Percentiles rank a stretch among this genome's conserved stretches.
Evolutionary conservation across 1,139 yeast species (phyloP).

Genomic region (Protomyces inundatus): DNA sequence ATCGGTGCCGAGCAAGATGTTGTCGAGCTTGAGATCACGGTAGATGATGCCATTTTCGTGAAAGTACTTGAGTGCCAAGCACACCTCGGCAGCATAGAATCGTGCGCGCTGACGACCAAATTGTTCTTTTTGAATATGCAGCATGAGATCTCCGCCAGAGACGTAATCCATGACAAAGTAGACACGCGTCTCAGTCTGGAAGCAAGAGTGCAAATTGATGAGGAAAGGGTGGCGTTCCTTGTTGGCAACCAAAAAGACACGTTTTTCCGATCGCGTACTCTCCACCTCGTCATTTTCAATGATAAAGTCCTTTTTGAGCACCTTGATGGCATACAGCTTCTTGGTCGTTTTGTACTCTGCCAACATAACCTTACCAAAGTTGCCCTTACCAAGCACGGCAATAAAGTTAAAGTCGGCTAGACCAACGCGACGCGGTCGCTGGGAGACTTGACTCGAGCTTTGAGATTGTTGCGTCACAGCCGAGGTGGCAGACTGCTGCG

Average conservation of each 20-base stretch:
- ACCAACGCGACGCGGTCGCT: constrained; percentile 33
- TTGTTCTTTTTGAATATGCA: constrained; percentile 93
- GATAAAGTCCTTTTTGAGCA: constrained; percentile 71
- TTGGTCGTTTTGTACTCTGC: constrained; percentile 65
- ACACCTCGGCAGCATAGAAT: constrained; percentile 93
- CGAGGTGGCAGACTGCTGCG: constrained; percentile 28
- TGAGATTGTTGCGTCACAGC: constrained; percentile 26
- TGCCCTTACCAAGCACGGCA: constrained; percentile 80
- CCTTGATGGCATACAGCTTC: constrained; percentile 82
- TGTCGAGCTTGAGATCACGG: constrained; percentile 93
- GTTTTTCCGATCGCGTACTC: constrained; percentile 66
- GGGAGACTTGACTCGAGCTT: background rate
- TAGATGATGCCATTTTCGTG: constrained; percentile 95
- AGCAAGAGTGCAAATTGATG: constrained; percentile 85
- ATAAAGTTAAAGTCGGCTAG: constrained; percentile 66
- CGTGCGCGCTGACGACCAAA: constrained; percentile 89
- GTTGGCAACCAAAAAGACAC: constrained; percentile 74
- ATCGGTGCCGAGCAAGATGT: constrained; percentile 74
- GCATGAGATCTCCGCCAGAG: constrained; percentile 97
- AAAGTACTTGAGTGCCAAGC: constrained; percentile 82
- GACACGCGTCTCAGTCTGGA: constrained; percentile 94
- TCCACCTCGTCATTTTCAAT: constrained; percentile 84
- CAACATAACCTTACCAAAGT: constrained; percentile 80
- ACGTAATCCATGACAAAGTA: constrained; percentile 98
- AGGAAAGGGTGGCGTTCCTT: constrained; percentile 88